Conservation (phyloP, 1,284 basidiomycete species). For the Melampsora americana region DNA sequence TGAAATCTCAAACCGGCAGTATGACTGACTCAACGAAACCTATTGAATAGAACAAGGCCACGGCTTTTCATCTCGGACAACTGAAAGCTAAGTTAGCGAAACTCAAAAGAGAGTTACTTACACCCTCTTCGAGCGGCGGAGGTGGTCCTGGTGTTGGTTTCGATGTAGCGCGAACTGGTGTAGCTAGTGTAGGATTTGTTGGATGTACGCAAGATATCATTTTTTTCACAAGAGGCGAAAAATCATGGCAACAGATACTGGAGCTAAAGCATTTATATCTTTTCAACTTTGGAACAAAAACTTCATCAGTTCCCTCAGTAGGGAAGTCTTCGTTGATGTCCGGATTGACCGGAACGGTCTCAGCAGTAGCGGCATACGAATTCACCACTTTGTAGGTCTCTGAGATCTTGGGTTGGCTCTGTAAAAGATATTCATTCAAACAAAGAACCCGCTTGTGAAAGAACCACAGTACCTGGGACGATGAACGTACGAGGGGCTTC, state of each 20-base stretch:
- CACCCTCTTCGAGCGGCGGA: conserved; percentile 70
- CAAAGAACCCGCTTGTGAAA: neutral
- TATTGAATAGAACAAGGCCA: conserved; percentile 71
- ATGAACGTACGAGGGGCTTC: conserved; percentile 90
- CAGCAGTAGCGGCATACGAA: conserved; percentile 96
- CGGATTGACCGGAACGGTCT: conserved; percentile 94
- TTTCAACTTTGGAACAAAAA: conserved; percentile 7
- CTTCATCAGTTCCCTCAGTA: conserved; percentile 56
- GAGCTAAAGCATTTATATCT: no score
- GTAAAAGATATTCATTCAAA: neutral
- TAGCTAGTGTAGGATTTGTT: conserved; percentile 83
- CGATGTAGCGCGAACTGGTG: conserved; percentile 95
- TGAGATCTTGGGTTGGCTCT: conserved; percentile 46
- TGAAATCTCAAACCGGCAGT: conserved; percentile 8
- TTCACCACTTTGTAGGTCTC: conserved; percentile 69
- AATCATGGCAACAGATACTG: no score
- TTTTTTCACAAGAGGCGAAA: no score
- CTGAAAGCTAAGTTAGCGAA: conserved; percentile 86
- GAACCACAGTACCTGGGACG: conserved; percentile 84
- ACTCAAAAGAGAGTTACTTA: conserved; percentile 87
- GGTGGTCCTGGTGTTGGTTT: conserved; percentile 75
- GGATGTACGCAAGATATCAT: conserved; percentile 57
- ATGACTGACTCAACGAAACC: conserved; percentile 44
- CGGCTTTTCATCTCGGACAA: conserved; percentile 54
- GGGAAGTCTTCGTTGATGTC: conserved; percentile 93